Base-by-base conservation (phyloP, 2,329 filamentous ascomycete species). In the Exophiala dermatitidis region DNA sequence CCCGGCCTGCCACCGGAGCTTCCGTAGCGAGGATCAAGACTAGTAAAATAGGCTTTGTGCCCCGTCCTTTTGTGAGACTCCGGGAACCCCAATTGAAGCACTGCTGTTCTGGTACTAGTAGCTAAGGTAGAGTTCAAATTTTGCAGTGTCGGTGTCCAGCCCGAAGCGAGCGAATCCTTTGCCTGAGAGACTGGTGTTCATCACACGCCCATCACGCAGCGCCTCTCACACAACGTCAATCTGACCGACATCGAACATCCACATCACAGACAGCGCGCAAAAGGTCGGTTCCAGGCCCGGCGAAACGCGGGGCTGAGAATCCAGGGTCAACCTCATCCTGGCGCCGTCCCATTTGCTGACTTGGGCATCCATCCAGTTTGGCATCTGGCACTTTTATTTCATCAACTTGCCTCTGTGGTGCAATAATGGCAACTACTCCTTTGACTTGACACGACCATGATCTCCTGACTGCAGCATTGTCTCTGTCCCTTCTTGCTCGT, bases 391-490 rank as follows among this genome's bases (percentile, higher is more conserved):
- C 3, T 29, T 32, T 32, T 32, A 45, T 45, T 45, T 45, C 28
- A 41, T 41, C 38, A 32, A 53, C 50, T 53, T 53, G 36, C 50
- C 50, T 43, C 41, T 38, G 29, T 29, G 30, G 50, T 38, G 44
- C 44, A 46, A 43, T 48, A 53, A 48, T 48, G 50, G 50, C 44
- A 53, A 53, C 32, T 53, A 30, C 38, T 44, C 46, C 45, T 41
- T 26, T 41, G n/a, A 41, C n/a, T 52, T 42, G 36, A 46, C 36
- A 31, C 43, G 30, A 45, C 7, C 28, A 26, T 41, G 38, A 5
- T 9, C 38, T 41, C 28, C 38, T 41, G 19, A 28, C 38, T 26
- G 38, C 38, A 26, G 9, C 10, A 4, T 9, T 32, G 29, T 46
- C 40, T 34, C 37, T 19, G 40, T 43, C 41, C 36, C 9, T 47